Evolutionary conservation across 257 asterid genomes (phyloP).

Genomic region (Linaria vulgaris): DNA sequence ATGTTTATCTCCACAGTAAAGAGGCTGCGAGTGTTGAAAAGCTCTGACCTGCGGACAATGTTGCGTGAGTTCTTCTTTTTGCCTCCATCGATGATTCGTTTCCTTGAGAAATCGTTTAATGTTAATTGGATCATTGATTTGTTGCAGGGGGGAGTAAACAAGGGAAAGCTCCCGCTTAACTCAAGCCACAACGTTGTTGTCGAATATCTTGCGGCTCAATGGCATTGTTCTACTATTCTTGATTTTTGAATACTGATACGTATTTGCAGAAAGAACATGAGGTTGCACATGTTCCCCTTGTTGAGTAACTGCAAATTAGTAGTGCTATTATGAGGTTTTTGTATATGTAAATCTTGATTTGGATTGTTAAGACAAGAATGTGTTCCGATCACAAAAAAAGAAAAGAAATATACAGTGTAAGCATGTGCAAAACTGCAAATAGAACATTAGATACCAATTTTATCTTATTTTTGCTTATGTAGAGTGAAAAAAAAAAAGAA

Average conservation of each 20-base stretch:
- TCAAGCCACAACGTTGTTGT: background rate
- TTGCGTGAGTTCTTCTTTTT: constrained; percentile 49
- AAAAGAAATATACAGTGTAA: no score
- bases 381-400: no score
- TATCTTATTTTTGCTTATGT: no score
- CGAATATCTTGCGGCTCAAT: background rate
- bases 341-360: constrained; percentile 16
- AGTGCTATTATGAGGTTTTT: constrained; percentile 27
- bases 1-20: constrained; percentile 83
- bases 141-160: constrained; percentile 56
- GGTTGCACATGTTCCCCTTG: constrained; percentile 21
- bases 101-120: no score
- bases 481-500: no score
- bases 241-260: no score
- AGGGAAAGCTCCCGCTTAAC: constrained; percentile 35
- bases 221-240: no score
- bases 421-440: no score
- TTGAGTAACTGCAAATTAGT: constrained; percentile 29
- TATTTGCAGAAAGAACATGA: background rate
- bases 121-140: background rate
- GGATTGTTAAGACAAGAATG: no score
- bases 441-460: no score
- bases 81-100: background rate
- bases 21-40: constrained; percentile 87
- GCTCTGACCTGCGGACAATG: constrained; percentile 65